These are phyloP conservation scores for Aspergillus sparsus DNA, from an alignment of 495 filamentous ascomycete species.

Conservation along the genomic window DNA sequence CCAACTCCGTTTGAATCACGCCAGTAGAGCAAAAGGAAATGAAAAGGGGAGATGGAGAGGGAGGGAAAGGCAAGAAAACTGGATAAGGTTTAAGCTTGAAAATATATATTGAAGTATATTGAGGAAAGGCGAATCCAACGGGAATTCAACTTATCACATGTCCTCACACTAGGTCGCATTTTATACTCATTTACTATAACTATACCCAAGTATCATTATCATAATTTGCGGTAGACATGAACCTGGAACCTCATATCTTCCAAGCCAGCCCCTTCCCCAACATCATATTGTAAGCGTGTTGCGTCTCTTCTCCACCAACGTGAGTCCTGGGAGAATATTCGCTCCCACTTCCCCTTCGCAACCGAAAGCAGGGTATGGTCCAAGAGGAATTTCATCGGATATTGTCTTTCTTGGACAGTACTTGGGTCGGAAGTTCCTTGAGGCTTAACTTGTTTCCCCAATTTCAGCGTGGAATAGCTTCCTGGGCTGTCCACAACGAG, in stretches of 20 bases:
- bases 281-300: constrained; percentile 70
- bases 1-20: neutral
- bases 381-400: constrained; percentile 92
- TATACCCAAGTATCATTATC: constrained; percentile 10
- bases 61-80: too few relatives aligned
- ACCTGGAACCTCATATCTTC: constrained; percentile 96
- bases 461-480: constrained; percentile 76
- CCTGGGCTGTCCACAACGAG: constrained; percentile 93
- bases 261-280: constrained; percentile 59
- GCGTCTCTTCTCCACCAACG: constrained; percentile 77
- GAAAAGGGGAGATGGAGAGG: too few relatives aligned
- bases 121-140: too few relatives aligned
- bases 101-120: too few relatives aligned
- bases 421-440: constrained; percentile 11
- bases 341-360: constrained; percentile 63
- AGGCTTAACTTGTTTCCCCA: constrained; percentile 47
- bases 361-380: constrained; percentile 73
- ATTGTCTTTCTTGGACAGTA: constrained; percentile 59
- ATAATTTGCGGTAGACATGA: constrained; percentile 66
- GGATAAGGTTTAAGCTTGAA: too few relatives aligned
- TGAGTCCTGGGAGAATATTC: constrained; percentile 69
- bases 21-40: neutral
- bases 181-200: too few relatives aligned
- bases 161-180: too few relatives aligned
- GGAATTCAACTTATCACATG: too few relatives aligned